phyloP scores from a whole-genome alignment of 2,329 filamentous ascomycete genomes.

The Aspergillaceae sp. region DNA sequence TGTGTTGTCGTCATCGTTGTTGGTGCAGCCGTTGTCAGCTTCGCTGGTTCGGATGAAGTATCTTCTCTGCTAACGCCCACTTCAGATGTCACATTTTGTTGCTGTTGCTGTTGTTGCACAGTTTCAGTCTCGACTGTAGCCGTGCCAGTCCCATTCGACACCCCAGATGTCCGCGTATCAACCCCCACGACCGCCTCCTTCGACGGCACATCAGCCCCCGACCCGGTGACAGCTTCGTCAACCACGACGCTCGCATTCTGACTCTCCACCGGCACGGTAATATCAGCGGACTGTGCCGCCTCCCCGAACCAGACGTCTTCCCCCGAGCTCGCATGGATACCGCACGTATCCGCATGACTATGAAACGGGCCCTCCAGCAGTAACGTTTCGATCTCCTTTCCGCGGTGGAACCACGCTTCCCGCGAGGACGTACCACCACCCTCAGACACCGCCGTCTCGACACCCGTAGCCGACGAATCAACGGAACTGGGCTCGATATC shows the following conservation, averaged over 20 bases:
- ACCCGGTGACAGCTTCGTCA: constrained; percentile 1
- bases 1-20: constrained; percentile 19
- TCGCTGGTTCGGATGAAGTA: constrained; percentile 13
- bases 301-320: constrained; percentile 8
- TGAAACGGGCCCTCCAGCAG: constrained; percentile 4
- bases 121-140: constrained; percentile 2
- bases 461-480: too few relatives aligned
- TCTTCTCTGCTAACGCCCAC: constrained; percentile 24
- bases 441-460: too few relatives aligned
- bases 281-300: constrained; percentile 1
- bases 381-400: constrained; percentile 7
- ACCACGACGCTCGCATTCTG: not conserved
- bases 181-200: constrained; percentile 10
- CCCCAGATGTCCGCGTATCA: constrained; percentile 12
- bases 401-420: constrained; percentile 16
- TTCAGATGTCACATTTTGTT: constrained; percentile 10
- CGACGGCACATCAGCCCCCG: constrained; percentile 1
- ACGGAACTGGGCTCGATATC: too few relatives aligned
- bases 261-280: constrained; percentile 4
- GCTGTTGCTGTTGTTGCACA: too few relatives aligned
- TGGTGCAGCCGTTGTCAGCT: constrained; percentile 25
- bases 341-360: constrained; percentile 10
- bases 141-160: constrained; percentile 7
- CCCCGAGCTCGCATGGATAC: constrained; percentile 9
- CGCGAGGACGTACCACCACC: constrained; percentile 3